These are phyloP conservation scores for Umbelopsis ramanniana DNA, from an alignment of 192 early-diverging fungal species.

Conservation along the genomic window DNA sequence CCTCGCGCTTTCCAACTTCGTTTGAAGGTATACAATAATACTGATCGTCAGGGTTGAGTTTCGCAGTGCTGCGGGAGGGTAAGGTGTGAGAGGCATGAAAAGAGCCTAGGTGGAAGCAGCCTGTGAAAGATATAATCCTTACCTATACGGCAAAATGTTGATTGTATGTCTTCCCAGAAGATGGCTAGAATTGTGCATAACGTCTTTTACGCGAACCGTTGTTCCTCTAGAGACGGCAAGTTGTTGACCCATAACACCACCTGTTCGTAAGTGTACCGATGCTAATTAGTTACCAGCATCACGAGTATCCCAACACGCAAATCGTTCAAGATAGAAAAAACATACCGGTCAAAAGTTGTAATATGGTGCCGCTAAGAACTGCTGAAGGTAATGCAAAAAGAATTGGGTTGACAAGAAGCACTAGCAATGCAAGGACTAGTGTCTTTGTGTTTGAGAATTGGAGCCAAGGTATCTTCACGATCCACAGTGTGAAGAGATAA, in stretches of 20 bases:
- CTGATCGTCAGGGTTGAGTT: constrained; percentile 49
- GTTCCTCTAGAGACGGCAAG: constrained; percentile 36
- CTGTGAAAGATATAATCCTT: neutral
- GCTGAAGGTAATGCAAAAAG: constrained; percentile 35
- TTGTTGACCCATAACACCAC: constrained; percentile 37
- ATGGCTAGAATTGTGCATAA: constrained; percentile 46
- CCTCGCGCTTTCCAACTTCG: constrained; percentile 29
- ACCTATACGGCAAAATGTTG: constrained; percentile 49
- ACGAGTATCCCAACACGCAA: neutral
- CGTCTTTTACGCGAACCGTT: constrained; percentile 36
- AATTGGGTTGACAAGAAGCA: constrained; percentile 11
- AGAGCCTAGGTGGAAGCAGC: neutral
- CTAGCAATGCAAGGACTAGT: constrained; percentile 12
- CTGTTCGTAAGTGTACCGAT: neutral
- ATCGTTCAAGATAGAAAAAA: neutral
- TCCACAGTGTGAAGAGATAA: constrained; percentile 43
- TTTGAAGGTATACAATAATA: constrained; percentile 49
- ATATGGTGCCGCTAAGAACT: neutral
- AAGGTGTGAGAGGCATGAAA: neutral
- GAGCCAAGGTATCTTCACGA: constrained; percentile 54
- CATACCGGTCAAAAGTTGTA: constrained; percentile 9
- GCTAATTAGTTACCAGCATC: constrained; percentile 6
- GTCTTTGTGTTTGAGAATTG: constrained; percentile 45
- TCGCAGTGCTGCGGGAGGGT: constrained; percentile 41
- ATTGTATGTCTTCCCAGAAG: constrained; percentile 51